phyloP scores from a whole-genome alignment of 176 grass and related monocot genomes.

The Eleusine indica region DNA sequence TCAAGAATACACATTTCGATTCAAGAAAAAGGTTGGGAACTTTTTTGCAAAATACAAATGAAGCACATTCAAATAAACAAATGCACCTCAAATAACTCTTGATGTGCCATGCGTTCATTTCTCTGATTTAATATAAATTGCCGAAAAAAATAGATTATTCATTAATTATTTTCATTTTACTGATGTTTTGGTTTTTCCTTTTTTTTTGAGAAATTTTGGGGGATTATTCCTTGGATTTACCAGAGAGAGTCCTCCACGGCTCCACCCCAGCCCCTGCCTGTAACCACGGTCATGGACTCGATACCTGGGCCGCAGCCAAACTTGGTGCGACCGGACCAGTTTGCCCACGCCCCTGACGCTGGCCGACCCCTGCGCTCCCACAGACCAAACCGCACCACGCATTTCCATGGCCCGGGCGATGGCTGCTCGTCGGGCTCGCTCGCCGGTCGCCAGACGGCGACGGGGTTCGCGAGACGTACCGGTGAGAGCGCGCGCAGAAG shows the following conservation, averaged over 20 bases:
- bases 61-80: not conserved
- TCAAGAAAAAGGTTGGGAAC: not conserved
- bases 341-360: not conserved
- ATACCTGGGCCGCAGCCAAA: not conserved
- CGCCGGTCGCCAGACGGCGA: not conserved
- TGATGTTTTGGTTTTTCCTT: not conserved
- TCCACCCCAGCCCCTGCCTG: too few relatives aligned
- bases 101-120: not conserved
- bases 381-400: not conserved
- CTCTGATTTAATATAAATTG: not conserved
- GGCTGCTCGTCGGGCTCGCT: constrained; percentile 2
- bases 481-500: not conserved
- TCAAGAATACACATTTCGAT: not conserved
- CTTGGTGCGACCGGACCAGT: constrained; percentile 31
- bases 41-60: not conserved
- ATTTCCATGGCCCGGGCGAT: not conserved
- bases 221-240: too few relatives aligned
- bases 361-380: too few relatives aligned
- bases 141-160: not conserved
- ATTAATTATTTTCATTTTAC: not conserved
- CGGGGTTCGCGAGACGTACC: too few relatives aligned
- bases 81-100: not conserved
- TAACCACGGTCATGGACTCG: not conserved
- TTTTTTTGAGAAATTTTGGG: not conserved
- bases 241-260: too few relatives aligned